A percentile compares a stretch with the other conserved stretches of the same genome.
These are phyloP conservation scores for Lathyrus oleraceus DNA, from an alignment of 306 rosid genomes.

Conservation along the genomic window DNA sequence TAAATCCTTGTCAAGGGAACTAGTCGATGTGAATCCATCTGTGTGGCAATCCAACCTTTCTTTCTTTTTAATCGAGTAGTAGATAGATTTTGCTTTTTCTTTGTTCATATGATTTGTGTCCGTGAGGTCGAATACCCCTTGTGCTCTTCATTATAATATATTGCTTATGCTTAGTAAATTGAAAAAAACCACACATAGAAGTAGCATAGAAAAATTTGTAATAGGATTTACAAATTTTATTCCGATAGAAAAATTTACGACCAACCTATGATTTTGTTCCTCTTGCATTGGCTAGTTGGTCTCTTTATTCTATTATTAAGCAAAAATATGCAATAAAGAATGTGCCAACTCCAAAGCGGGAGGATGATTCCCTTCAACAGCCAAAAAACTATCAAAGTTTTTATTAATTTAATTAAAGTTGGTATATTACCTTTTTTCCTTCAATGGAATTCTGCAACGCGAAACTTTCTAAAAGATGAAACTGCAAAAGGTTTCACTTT, in stretches of 20 bases:
- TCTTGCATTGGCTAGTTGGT: background rate
- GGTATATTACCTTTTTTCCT: background rate
- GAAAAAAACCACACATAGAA: too few species aligned
- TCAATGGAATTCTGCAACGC: background rate
- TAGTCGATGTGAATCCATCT: too few species aligned
- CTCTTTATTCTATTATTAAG: background rate
- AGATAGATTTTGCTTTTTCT: too few species aligned
- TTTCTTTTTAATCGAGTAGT: too few species aligned
- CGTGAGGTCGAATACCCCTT: too few species aligned
- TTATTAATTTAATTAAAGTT: background rate
- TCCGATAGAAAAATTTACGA: background rate
- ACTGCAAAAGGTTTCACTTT: constrained; percentile 1
- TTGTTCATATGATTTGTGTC: too few species aligned
- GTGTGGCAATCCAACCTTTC: too few species aligned
- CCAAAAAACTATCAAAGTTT: constrained; percentile 13
- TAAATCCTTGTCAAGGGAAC: too few species aligned
- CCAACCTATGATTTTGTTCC: background rate
- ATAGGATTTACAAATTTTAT: too few species aligned
- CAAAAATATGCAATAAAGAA: background rate
- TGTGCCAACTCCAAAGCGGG: constrained; percentile 12
- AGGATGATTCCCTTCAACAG: constrained; percentile 27
- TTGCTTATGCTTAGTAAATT: too few species aligned
- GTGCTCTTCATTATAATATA: too few species aligned
- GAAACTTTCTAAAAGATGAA: constrained; percentile 14
- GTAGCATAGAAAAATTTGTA: background rate